phyloP scores from a whole-genome alignment of 192 early-diverging fungal species.

The Mortierella antarctica region DNA sequence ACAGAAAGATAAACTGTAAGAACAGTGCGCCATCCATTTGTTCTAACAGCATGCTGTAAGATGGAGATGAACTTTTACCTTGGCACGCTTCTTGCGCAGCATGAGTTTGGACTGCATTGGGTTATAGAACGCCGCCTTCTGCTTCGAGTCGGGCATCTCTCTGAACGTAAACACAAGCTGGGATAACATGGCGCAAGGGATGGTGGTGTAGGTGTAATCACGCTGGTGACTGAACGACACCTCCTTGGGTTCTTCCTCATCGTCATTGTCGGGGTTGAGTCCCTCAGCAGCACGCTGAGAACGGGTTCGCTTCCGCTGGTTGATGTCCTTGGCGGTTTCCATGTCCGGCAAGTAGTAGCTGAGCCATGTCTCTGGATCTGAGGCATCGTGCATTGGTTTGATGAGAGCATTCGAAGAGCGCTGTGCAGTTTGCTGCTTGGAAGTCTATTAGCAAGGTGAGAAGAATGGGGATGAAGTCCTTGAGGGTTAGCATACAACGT shows the following conservation, averaged over 20 bases:
- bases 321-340: constrained; percentile 43
- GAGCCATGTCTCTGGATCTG: constrained; percentile 49
- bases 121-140: constrained; percentile 50
- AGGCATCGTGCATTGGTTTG: constrained; percentile 44
- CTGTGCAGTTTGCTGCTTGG: constrained; percentile 33
- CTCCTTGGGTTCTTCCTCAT: constrained; percentile 18
- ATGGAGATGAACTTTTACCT: constrained; percentile 9
- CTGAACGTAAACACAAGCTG: constrained; percentile 48
- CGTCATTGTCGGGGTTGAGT: constrained; percentile 27
- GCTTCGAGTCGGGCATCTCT: constrained; percentile 23
- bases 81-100: constrained; percentile 51
- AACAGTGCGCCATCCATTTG: neutral
- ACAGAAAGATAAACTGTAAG: neutral
- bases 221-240: constrained; percentile 32
- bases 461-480: neutral
- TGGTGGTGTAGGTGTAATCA: constrained; percentile 51
- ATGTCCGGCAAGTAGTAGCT: constrained; percentile 44
- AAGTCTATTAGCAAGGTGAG: constrained; percentile 5
- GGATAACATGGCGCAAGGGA: constrained; percentile 34
- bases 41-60: neutral
- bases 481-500: neutral
- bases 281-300: constrained; percentile 25
- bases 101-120: constrained; percentile 52
- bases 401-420: constrained; percentile 50
- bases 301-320: constrained; percentile 32